Evolutionary conservation across 2,329 filamentous ascomycete genomes (phyloP).

Genomic region (Talaromyces marneffei): DNA sequence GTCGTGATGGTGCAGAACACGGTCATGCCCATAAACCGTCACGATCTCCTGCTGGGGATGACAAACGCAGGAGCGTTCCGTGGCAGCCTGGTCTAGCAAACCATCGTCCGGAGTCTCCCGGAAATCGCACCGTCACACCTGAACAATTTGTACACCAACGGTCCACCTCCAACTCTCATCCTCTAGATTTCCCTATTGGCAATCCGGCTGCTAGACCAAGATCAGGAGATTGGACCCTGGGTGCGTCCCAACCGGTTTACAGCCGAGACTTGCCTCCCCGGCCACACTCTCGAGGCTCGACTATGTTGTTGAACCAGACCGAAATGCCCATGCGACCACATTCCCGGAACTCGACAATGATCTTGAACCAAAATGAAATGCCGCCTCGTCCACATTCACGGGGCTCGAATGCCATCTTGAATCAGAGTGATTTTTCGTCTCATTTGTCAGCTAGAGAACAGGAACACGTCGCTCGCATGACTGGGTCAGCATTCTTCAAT

Average conservation of each 20-base stretch:
- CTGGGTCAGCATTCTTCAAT: constrained; percentile 68
- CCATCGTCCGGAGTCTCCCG: constrained; percentile 43
- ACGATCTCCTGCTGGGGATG: constrained; percentile 42
- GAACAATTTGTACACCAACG: constrained; percentile 82
- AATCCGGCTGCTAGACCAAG: constrained; percentile 42
- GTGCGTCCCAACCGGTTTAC: constrained; percentile 42
- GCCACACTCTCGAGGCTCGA: constrained; percentile 56
- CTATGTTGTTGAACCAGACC: constrained; percentile 44
- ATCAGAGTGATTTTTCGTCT: constrained; percentile 47
- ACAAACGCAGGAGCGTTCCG: constrained; percentile 59
- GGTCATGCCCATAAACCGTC: constrained; percentile 30
- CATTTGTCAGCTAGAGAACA: constrained; percentile 81
- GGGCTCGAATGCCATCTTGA: constrained; percentile 49
- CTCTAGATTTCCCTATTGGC: constrained; percentile 37
- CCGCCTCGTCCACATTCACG: constrained; percentile 50
- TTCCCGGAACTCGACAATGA: constrained; percentile 6
- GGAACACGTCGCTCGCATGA: constrained; percentile 78
- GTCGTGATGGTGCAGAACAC: constrained; percentile 12
- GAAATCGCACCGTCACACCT: constrained; percentile 56
- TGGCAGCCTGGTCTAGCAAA: constrained; percentile 69
- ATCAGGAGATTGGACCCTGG: constrained; percentile 55
- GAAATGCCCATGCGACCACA: constrained; percentile 44
- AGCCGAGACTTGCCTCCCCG: constrained; percentile 39
- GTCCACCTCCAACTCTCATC: constrained; percentile 56
- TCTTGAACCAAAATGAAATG: constrained; percentile 4